Conservation (phyloP, 164 flowering plant species). For the Umbilicus rupestris region DNA sequence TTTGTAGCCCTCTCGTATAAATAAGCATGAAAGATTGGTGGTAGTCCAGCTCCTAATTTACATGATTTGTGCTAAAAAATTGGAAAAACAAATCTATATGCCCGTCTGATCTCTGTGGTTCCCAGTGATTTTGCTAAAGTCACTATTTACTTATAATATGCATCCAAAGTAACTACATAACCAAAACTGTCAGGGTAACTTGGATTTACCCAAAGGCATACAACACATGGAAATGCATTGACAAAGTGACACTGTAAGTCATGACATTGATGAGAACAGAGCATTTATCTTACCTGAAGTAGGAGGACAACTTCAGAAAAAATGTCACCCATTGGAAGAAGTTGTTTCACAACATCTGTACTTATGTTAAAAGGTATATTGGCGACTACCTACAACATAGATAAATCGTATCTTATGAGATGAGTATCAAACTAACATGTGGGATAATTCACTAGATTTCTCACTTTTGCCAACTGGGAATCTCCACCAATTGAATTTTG, state of each 20-base stretch:
- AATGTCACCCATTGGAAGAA: slow-evolving; percentile 96
- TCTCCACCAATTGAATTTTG: slow-evolving; percentile 14
- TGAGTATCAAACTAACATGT: background rate
- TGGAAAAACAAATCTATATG: background rate
- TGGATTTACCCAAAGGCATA: background rate
- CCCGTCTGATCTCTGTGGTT: background rate
- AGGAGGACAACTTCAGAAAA: slow-evolving; percentile 84
- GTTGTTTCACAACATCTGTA: slow-evolving; percentile 75
- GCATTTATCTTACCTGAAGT: slow-evolving; percentile 54
- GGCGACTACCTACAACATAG: slow-evolving; percentile 73
- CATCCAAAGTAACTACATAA: background rate
- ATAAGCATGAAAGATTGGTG: background rate
- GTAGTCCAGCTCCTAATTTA: background rate
- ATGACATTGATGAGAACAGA: background rate
- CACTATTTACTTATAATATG: background rate
- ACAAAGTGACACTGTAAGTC: background rate
- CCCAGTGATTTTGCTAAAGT: background rate
- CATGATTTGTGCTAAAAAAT: background rate
- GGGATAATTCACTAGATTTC: slow-evolving; percentile 14
- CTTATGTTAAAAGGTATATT: slow-evolving; percentile 93
- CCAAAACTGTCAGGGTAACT: background rate
- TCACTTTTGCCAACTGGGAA: slow-evolving; percentile 57
- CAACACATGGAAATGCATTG: background rate
- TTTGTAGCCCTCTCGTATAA: background rate
- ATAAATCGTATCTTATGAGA: background rate